Evolutionary conservation across 305 asterid species (phyloP).

Genomic region (Fraxinus angustifolia): DNA sequence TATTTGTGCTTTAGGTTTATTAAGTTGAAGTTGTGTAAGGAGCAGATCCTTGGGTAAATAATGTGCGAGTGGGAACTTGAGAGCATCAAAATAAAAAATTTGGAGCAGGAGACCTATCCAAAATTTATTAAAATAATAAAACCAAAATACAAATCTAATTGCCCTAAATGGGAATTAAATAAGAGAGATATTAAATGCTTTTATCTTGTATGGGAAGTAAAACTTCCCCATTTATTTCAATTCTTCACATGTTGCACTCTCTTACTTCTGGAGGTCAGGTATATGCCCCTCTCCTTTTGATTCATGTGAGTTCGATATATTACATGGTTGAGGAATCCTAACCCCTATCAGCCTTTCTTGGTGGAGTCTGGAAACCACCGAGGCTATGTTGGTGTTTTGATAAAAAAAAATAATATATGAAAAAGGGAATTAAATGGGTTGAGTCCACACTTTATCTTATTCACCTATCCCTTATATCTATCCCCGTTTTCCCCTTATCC

Average conservation of each 20-base stretch:
- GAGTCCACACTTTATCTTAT: not conserved
- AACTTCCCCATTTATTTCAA: not conserved
- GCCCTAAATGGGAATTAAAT: not conserved
- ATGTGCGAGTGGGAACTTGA: slow-evolving; percentile 6
- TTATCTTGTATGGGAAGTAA: not conserved
- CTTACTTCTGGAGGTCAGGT: not conserved
- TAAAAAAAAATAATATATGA: not conserved
- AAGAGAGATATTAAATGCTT: not conserved
- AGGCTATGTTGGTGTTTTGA: not conserved
- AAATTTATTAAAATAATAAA: not conserved
- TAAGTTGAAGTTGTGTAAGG: not conserved
- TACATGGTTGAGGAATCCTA: not conserved
- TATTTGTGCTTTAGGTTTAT: slow-evolving; percentile 5
- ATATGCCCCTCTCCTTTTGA: not conserved
- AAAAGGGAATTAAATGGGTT: not conserved
- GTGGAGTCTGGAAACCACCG: not conserved
- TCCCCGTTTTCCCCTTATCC: not conserved
- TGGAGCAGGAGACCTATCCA: not conserved
- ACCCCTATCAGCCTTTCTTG: not conserved
- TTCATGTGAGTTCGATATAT: not conserved
- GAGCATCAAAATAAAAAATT: not conserved
- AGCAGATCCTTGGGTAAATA: slow-evolving; percentile 11
- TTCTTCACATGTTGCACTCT: not conserved
- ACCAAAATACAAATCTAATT: not conserved
- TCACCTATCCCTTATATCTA: not conserved